These are phyloP conservation scores for Biscogniauxia marginata DNA, from an alignment of 2,329 filamentous ascomycete genomes.

Conservation along the genomic window DNA sequence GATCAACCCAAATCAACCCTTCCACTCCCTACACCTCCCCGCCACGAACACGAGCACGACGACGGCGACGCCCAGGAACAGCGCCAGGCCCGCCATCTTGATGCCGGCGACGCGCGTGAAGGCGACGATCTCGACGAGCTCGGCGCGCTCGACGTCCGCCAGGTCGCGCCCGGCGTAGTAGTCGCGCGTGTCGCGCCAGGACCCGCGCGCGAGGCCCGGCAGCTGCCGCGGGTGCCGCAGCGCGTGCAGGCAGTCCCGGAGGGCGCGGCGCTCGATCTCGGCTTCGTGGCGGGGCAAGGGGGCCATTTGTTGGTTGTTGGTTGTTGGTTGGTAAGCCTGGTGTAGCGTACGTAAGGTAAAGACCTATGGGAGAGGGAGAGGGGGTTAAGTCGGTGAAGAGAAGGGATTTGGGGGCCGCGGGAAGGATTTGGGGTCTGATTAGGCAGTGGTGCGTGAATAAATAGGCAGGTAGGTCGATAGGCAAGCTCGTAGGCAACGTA, in stretches of 20 bases:
- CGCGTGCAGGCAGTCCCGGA: background rate
- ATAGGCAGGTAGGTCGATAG: too few species aligned
- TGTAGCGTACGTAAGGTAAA: too few species aligned
- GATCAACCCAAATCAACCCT: too few species aligned
- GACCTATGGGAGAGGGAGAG: background rate
- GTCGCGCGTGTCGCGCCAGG: slow-evolving; percentile 2
- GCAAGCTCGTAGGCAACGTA: too few species aligned
- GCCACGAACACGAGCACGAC: background rate
- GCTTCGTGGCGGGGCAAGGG: slow-evolving; percentile 5
- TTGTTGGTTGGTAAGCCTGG: background rate
- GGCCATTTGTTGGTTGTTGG: background rate
- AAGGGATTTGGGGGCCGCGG: too few species aligned
- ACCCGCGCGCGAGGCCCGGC: background rate
- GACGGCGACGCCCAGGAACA: slow-evolving; percentile 2
- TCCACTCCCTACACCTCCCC: background rate
- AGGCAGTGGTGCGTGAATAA: too few species aligned
- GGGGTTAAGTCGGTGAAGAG: too few species aligned
- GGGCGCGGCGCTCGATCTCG: background rate
- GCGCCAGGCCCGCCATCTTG: slow-evolving; percentile 1
- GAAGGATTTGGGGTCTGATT: too few species aligned
- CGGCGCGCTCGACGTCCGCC: slow-evolving; percentile 3
- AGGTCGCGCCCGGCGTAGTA: slow-evolving; percentile 7
- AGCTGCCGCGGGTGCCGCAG: slow-evolving; percentile 1
- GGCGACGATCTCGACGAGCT: slow-evolving; percentile 4
- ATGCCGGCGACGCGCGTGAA: slow-evolving; percentile 1